Evolutionary conservation across 352 stramenopile species (phyloP), one percentile per base, ranked within the genome.

Genomic region (Phytophthora melonis): DNA sequence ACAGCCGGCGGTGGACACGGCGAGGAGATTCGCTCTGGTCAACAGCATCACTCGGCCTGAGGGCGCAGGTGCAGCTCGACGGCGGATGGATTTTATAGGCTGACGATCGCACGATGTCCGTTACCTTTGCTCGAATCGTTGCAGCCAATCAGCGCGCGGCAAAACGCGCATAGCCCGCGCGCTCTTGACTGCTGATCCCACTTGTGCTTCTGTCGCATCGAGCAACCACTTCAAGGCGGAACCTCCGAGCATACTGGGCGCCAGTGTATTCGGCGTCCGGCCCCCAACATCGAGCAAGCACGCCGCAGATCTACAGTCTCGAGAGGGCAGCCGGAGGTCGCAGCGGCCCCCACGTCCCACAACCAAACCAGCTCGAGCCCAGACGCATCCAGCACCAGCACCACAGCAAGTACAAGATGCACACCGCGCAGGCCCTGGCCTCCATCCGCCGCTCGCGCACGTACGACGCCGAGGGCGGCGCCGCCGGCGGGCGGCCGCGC

Each of bases 351-450:
- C 54, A 63, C 59, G 41, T 53, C 18, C 18, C 74, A 74, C 66
- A 74, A 74, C 62, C 41, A 19, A 75, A 78, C 57, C 34, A 68
- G 74, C 61, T 58, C 57, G 45, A 67, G 30, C 13, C 13, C 14
- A 36, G n/a, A 50, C 5, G 39, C 39, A 47, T 7, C 39, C 39
- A 11, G 9, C 39, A 18, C 11, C 39, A 14, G 14, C n/a, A 58
- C 55, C 2, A 13, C 57, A 13, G 14, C 16, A 47, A 36, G 11
- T 10, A 4, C 14, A 75, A 63, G 63, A 93, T 93, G 83, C 86
- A 93, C 82, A 87, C 85, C 57, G 83, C 75, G 52, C 81, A 91
- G 58, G 86, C 86, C 41, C 81, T 91, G 69, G 81, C 82, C 61
- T 82, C 79, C 30, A 77, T 93, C 34, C 82, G 86, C 30, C 86